Evolutionary conservation across 2,329 filamentous ascomycete genomes (phyloP).

Genomic region (Bretziella fagacearum): DNA sequence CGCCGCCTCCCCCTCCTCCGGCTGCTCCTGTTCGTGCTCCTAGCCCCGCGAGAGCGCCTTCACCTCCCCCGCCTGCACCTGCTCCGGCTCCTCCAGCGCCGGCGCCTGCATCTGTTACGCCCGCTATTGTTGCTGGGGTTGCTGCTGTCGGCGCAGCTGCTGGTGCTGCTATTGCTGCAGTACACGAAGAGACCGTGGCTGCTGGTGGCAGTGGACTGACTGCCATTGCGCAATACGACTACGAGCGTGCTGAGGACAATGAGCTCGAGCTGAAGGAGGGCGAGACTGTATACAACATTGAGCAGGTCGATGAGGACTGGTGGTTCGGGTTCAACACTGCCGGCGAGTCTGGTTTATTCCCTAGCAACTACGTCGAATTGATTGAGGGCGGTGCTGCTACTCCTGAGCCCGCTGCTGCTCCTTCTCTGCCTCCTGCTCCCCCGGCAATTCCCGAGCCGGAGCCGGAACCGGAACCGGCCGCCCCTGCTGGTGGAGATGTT

Average conservation of each 20-base stretch:
- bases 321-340: conserved; percentile 84
- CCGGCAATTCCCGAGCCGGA: conserved; percentile 23
- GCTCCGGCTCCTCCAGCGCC: conserved; percentile 14
- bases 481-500: conserved; percentile 18
- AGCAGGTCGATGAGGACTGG: conserved; percentile 97
- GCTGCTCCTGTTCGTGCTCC: conserved; percentile 21
- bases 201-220: conserved; percentile 39
- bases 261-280: conserved; percentile 84
- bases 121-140: conserved; percentile 11
- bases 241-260: conserved; percentile 94
- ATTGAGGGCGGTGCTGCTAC: conserved; percentile 37
- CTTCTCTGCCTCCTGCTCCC: conserved; percentile 20
- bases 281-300: conserved; percentile 75
- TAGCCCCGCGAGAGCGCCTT: conserved; percentile 16
- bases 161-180: neutral
- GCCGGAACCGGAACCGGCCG: conserved; percentile 26
- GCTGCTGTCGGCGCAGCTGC: too few species aligned
- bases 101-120: conserved; percentile 13
- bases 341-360: conserved; percentile 82
- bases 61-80: conserved; percentile 13
- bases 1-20: conserved; percentile 22
- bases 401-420: conserved; percentile 19
- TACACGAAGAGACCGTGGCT: conserved; percentile 7
- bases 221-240: conserved; percentile 80
- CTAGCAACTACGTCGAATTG: conserved; percentile 90